Evolutionary conservation across 257 asterid species (phyloP).

Genomic region (Gynochthodes officinalis): DNA sequence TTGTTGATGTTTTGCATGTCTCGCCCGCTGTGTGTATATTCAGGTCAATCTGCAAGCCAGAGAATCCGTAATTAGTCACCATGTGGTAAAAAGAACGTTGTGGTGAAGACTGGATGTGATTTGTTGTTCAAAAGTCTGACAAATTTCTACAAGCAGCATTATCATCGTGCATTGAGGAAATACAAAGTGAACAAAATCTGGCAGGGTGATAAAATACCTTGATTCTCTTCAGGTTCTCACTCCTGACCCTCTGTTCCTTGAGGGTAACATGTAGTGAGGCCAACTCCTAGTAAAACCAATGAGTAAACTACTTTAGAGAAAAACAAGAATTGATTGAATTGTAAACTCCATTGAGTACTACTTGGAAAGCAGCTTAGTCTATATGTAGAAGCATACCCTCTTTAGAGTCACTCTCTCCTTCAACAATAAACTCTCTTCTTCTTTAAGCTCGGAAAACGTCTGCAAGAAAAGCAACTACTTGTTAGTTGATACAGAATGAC

Average conservation of each 20-base stretch:
- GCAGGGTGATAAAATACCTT: conserved; percentile 23
- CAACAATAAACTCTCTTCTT: conserved; percentile 32
- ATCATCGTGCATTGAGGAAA: too few species aligned
- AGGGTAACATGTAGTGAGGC: conserved; percentile 25
- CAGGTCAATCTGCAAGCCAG: conserved; percentile 28
- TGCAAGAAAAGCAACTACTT: background rate
- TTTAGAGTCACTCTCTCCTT: conserved; percentile 28
- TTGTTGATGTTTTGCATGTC: too few species aligned
- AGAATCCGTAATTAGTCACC: background rate
- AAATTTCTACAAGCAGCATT: too few species aligned
- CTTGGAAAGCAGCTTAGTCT: background rate
- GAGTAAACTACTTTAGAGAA: background rate
- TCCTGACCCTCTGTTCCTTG: conserved; percentile 25
- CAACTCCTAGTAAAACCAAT: conserved; percentile 24
- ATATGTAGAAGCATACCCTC: conserved; percentile 11
- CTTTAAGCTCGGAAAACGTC: conserved; percentile 30
- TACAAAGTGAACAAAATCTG: too few species aligned
- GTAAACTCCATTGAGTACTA: background rate
- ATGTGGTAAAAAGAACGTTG: background rate
- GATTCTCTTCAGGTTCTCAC: conserved; percentile 33
- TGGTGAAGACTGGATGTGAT: too few species aligned
- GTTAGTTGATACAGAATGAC: too few species aligned
- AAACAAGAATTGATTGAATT: too few species aligned
- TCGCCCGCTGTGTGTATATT: conserved; percentile 26
- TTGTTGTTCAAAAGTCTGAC: too few species aligned